Evolutionary conservation across 2,329 filamentous ascomycete species (phyloP), one percentile per base, ranked within the genome.

Genomic region (Zymoseptoria pseudotritici): DNA sequence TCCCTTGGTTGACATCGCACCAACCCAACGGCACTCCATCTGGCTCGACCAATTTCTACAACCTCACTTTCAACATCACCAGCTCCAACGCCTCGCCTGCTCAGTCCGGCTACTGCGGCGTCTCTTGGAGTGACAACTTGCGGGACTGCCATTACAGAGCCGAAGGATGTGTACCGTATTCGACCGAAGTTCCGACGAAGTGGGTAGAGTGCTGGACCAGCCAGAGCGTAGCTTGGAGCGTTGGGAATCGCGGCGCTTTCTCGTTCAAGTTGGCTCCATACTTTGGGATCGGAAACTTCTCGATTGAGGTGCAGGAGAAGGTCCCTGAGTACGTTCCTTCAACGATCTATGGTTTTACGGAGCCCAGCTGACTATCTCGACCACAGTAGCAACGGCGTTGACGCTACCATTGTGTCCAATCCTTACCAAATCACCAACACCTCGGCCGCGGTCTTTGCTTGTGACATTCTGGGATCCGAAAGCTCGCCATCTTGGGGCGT

Each of bases 241-340:
- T 22, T 8, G 57, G 59, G 13, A 17, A 22, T 19, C 42, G 55
- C 9, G 65, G 59, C 55, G 59, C 63, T 3, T 69, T 70, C 54
- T 21, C 58, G 2, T 69, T 71, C 59, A 58, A 70, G 56, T 60
- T 71, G 2, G 65, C 60, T n/a, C 58, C 63, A 1, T 61, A 65
- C 36, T 70, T 70, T 36, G 61, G 58, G 9, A 70, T 71, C 54
- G 67, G 67, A n/a, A 65, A 70, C 55, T 71, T 71, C 58, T 59
- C 60, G 36, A 24, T 71, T 13, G 56, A 56, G 1, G 46, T 71
- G 3, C 60, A 63, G 57, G 64, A 71, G 31, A 66, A 67, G 57
- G 61, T 63, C 56, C 61, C 58, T 3, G 61, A 63, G 31, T 52
- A 50, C 20, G 46, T 50, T 50, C 17, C 4, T 52, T 21, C 8